Conservation (phyloP, 2,329 filamentous ascomycete species). For the Xylaria multiplex region DNA sequence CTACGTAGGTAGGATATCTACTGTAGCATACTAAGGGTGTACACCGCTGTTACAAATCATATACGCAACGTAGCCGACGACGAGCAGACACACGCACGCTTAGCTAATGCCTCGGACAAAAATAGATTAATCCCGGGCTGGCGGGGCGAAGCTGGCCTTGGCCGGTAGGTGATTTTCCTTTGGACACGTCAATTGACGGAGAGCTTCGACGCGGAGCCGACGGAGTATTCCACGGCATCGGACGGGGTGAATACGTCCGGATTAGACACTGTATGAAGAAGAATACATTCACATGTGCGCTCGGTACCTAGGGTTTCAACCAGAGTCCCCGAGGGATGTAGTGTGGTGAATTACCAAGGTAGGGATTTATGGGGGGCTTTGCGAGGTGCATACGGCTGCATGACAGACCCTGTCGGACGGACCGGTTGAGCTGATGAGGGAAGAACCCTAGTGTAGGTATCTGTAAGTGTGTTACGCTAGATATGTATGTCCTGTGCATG, state of each 20-base stretch:
- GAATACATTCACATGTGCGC: not conserved
- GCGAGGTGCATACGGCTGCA: slow-evolving; percentile 18
- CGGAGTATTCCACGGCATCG: not conserved
- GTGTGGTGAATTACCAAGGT: slow-evolving; percentile 2
- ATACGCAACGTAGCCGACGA: not conserved
- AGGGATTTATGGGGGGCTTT: slow-evolving; percentile 1
- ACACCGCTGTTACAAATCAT: slow-evolving; percentile 4
- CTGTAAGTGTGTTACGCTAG: no score
- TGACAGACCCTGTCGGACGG: not conserved
- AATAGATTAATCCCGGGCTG: not conserved
- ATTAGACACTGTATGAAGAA: not conserved
- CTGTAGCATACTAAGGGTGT: no score
- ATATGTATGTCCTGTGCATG: no score
- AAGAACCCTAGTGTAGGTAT: no score
- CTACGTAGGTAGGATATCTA: no score
- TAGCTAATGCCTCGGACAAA: not conserved
- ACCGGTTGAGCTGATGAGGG: not conserved
- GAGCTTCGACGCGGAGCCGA: no score
- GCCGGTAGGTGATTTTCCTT: not conserved
- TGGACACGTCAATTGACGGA: not conserved
- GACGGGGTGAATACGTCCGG: not conserved
- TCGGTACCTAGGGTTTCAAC: not conserved
- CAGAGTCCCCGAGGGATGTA: not conserved
- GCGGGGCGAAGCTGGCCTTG: slow-evolving; percentile 13
- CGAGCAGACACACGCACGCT: slow-evolving; percentile 1